phyloP scores from a whole-genome alignment of 495 filamentous ascomycete species.

The Delitschia confertaspora region DNA sequence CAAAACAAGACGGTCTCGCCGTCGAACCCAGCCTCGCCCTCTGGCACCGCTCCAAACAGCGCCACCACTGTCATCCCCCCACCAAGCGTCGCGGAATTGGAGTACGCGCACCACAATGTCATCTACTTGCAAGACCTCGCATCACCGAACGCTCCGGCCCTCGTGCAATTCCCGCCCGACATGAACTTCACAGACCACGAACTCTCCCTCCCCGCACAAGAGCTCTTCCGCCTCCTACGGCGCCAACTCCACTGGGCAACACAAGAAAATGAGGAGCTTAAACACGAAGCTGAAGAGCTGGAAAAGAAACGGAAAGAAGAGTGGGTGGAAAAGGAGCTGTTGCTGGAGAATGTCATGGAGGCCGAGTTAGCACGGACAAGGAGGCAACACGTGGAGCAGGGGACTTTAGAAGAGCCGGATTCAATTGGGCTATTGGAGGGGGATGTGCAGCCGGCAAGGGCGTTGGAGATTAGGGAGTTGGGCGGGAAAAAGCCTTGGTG shows the following conservation, averaged over 20 bases:
- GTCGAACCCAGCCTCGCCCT: constrained; percentile 24
- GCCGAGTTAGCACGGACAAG: constrained; percentile 39
- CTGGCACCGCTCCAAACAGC: constrained; percentile 18
- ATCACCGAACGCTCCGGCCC: constrained; percentile 36
- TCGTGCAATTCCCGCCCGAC: constrained; percentile 46
- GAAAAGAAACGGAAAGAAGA: constrained; percentile 62
- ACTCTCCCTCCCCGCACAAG: constrained; percentile 54
- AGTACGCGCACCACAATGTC: constrained; percentile 34
- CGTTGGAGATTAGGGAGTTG: constrained; percentile 7
- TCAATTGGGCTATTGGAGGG: constrained; percentile 20
- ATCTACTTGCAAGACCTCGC: constrained; percentile 31
- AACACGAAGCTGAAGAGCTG: constrained; percentile 49
- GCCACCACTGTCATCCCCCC: constrained; percentile 12
- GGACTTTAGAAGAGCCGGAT: constrained; percentile 37
- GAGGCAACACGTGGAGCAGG: constrained; percentile 17
- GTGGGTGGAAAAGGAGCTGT: constrained; percentile 74
- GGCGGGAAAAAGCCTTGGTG: constrained; percentile 25
- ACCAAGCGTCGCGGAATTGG: constrained; percentile 15
- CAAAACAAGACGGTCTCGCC: constrained; percentile 22
- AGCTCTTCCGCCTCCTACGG: constrained; percentile 65
- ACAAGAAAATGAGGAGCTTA: constrained; percentile 56
- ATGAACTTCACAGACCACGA: constrained; percentile 66
- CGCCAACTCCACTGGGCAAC: constrained; percentile 75
- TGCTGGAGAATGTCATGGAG: constrained; percentile 53
- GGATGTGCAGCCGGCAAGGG: constrained; percentile 20